Conservation (phyloP, 1,139 yeast genomes). For the Spencermartinsiella ligniputridi region DNA sequence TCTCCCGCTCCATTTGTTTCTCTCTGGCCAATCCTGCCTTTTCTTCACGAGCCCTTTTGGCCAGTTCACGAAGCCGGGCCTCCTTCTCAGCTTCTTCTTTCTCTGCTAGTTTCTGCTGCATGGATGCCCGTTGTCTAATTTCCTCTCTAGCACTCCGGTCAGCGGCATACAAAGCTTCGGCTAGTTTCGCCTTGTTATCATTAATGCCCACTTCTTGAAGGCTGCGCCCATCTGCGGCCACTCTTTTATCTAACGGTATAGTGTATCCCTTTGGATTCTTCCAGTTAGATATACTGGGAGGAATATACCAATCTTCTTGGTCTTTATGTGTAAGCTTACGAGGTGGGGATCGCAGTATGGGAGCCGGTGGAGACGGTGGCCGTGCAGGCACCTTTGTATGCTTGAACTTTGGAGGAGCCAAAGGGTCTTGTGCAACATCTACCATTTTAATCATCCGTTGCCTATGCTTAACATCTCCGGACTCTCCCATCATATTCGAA, state of each 20-base stretch:
- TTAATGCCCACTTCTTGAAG: conserved; percentile 43
- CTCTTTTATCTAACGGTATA: conserved; percentile 72
- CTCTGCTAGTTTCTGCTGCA: conserved; percentile 51
- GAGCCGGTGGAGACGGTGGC: conserved; percentile 66
- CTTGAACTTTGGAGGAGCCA: conserved; percentile 78
- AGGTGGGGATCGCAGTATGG: conserved; percentile 46
- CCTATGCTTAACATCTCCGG: conserved; percentile 20
- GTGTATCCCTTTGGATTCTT: conserved; percentile 91
- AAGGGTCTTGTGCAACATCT: conserved; percentile 70
- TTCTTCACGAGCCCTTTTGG: conserved; percentile 50
- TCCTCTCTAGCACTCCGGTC: conserved; percentile 72
- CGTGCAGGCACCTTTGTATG: conserved; percentile 68
- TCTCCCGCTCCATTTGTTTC: conserved; percentile 5
- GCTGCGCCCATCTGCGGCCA: conserved; percentile 53
- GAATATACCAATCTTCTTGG: conserved; percentile 79
- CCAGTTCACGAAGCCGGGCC: conserved; percentile 51
- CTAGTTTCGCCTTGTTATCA: conserved; percentile 57
- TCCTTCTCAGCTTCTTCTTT: conserved; percentile 59
- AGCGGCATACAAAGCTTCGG: conserved; percentile 71
- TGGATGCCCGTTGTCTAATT: conserved; percentile 54
- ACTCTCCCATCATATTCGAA: conserved; percentile 35
- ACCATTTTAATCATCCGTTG: conserved; percentile 52
- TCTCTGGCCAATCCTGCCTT: conserved; percentile 22
- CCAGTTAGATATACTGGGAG: conserved; percentile 94
- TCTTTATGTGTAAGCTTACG: conserved; percentile 68